Base-by-base conservation (phyloP, 2,329 filamentous ascomycete genomes). In the Talaromyces atroroseus region DNA sequence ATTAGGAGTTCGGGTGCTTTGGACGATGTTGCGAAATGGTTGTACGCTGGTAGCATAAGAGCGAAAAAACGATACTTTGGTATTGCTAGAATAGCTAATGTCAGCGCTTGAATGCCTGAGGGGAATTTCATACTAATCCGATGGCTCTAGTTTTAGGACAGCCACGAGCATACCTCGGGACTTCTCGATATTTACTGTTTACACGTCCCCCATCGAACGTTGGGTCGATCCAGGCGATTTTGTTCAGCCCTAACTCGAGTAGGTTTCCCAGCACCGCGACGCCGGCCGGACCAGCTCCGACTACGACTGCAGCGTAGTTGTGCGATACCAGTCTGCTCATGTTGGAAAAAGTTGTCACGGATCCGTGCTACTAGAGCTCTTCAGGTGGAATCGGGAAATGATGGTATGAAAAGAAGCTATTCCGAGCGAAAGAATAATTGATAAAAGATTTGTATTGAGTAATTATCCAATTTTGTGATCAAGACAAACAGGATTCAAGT, bases 241-340 rank as follows among this genome's bases (percentile, higher is more conserved):
- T 77, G n/a, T 62, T 64, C 5, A 59, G 52, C 8, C 72, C 68
- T 7, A 78, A 70, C 63, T 85, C 81, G 18, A 86, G 74, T 18
- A 86, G 69, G 62, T 83, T 84, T n/a, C 83, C 83, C 23, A 86
- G 74, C 6, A 78, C 79, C 3, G 82, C 82, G 55, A 86, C 76
- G 56, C 83, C 83, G 45, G 80, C 80, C 3, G 82, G 79, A 16
- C 82, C 82, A 54, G 77, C 80, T 51, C 82, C 82, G 20, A 84
- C 79, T 2, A 85, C 82, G 1, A 84, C 77, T 2, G 81, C 81
- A 50, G 75, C 76, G 63, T 76, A 82, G 63, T 63, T 70, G 45
- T 66, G 65, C 16, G 66, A 45, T 46, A 52, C 59, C 60, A 71
- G 66, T 63, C 50, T 64, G 56, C 38, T 58, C 56, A 58, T 58